Percentiles rank a stretch among this genome's conserved stretches.
Evolutionary conservation across 2,329 filamentous ascomycete species (phyloP).

Genomic region (Dactylellina drechsleri): DNA sequence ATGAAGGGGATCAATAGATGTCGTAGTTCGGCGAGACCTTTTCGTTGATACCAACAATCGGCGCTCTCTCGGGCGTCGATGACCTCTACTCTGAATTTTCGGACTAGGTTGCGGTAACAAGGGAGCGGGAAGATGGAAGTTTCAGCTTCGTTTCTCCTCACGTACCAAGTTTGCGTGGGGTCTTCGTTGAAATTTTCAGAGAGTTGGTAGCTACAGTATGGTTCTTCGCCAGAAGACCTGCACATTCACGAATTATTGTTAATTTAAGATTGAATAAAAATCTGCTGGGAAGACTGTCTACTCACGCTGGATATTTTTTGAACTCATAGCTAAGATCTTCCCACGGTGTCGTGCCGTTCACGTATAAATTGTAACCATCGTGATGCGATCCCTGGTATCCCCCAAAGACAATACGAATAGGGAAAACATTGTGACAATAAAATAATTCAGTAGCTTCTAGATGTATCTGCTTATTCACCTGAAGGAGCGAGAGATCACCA

Average conservation of each 20-base stretch:
- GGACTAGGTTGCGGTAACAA: constrained; percentile 27
- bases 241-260: neutral
- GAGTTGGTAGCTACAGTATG: constrained; percentile 28
- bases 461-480: constrained; percentile 36
- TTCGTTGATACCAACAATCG: constrained; percentile 19
- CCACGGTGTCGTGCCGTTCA: constrained; percentile 41
- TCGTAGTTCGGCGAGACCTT: constrained; percentile 20
- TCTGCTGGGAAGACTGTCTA: neutral
- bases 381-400: constrained; percentile 8
- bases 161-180: constrained; percentile 14
- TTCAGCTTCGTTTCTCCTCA: constrained; percentile 19
- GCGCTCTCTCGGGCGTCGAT: constrained; percentile 20
- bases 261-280: neutral
- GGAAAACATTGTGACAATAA: constrained; percentile 33
- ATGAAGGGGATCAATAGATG: constrained; percentile 31
- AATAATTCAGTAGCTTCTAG: constrained; percentile 36
- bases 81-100: constrained; percentile 38
- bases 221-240: constrained; percentile 13
- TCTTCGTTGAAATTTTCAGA: constrained; percentile 36
- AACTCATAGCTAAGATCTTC: constrained; percentile 39
- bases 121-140: constrained; percentile 36
- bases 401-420: constrained; percentile 30
- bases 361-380: constrained; percentile 14
- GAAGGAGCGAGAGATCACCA: constrained; percentile 26
- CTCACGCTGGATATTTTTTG: constrained; percentile 26